Percentiles rank a stretch among this genome's conserved stretches.
These are phyloP conservation scores for Solanum piurae DNA, from an alignment of 257 asterid genomes.

Conservation along the genomic window DNA sequence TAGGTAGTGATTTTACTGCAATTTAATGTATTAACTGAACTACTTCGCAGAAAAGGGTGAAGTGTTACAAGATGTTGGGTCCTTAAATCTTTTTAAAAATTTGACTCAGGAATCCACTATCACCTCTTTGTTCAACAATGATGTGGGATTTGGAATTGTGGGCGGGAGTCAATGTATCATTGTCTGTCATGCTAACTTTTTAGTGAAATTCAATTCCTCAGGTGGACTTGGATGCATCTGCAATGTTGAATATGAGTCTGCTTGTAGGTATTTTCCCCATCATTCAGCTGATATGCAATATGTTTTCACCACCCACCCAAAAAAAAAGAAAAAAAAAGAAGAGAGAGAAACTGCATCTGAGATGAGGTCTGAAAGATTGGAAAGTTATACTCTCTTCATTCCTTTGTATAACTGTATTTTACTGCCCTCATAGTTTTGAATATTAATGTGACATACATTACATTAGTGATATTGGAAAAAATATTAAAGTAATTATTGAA, in stretches of 20 bases:
- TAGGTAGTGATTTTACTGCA: neutral
- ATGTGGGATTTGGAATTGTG: neutral
- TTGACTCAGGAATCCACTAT: neutral
- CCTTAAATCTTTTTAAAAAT: neutral
- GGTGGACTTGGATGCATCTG: slow-evolving; percentile 97
- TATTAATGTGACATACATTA: neutral
- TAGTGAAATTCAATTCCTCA: slow-evolving; percentile 7
- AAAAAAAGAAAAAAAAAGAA: neutral
- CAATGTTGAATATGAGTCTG: slow-evolving; percentile 63
- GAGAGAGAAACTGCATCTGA: neutral
- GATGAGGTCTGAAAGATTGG: neutral
- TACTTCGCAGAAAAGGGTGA: neutral
- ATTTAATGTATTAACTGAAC: neutral
- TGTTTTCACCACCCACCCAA: neutral
- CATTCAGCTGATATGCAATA: slow-evolving; percentile 2
- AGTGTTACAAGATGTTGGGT: neutral
- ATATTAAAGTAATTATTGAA: neutral
- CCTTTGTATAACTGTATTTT: neutral
- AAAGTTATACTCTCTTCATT: neutral
- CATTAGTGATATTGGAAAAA: neutral
- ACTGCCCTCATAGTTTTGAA: neutral
- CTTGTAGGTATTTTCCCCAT: slow-evolving; percentile 54
- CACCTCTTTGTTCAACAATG: neutral
- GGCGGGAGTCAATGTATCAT: neutral
- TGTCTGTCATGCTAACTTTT: neutral